phyloP scores from a whole-genome alignment of 208 protist species.

The Porcisia deanei region DNA sequence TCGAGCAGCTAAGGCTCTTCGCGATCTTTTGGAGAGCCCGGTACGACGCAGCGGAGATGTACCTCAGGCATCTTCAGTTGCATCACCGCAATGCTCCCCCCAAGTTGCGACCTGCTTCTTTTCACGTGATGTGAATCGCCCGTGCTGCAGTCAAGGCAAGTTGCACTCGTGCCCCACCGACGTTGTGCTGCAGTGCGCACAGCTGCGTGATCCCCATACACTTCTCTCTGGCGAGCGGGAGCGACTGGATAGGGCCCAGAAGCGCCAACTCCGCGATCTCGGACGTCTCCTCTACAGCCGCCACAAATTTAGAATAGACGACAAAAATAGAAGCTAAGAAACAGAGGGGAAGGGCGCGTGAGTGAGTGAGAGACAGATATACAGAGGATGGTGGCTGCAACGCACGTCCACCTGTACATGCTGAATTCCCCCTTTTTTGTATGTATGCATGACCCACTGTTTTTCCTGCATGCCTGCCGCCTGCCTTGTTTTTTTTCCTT shows the following conservation, averaged over 20 bases:
- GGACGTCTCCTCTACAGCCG: constrained; percentile 47
- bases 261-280: constrained; percentile 45
- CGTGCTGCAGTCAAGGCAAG: background rate
- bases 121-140: constrained; percentile 8
- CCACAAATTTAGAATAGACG: constrained; percentile 16
- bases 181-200: constrained; percentile 53
- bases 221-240: constrained; percentile 30
- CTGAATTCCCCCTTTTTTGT: background rate
- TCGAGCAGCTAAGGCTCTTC: constrained; percentile 9
- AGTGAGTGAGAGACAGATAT: background rate
- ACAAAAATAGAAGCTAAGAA: background rate
- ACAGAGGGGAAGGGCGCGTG: background rate
- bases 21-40: constrained; percentile 1
- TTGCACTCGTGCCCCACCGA: constrained; percentile 20
- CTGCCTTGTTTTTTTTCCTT: constrained; percentile 12
- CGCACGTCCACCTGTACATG: background rate
- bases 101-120: background rate
- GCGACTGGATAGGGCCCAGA: constrained; percentile 31
- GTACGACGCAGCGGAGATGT: background rate
- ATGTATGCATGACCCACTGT: background rate
- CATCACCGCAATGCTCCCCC: background rate
- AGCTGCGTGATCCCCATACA: constrained; percentile 33
- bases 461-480: background rate
- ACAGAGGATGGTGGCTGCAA: background rate
- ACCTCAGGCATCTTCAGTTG: background rate